These are phyloP conservation scores for Boletus sp. DNA, from an alignment of 768 basidiomycete genomes.

Conservation along the genomic window DNA sequence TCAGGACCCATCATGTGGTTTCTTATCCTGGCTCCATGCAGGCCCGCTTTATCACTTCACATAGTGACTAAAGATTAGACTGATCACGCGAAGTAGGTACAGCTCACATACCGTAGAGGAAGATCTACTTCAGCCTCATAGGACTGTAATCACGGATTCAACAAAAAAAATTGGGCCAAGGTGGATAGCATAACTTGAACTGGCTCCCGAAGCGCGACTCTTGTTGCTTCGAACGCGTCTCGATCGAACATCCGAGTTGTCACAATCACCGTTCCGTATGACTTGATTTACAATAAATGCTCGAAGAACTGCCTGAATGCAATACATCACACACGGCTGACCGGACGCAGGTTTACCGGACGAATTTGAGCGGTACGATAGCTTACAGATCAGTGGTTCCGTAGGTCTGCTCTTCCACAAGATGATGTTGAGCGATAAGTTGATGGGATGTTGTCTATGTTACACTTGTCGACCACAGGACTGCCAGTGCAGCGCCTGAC, in stretches of 20 bases:
- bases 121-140: too few species aligned
- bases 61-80: too few species aligned
- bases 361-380: background rate
- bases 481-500: background rate
- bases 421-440: too few species aligned
- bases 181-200: background rate
- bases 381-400: background rate
- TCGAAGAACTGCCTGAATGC: too few species aligned
- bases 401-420: background rate
- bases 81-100: too few species aligned
- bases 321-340: background rate
- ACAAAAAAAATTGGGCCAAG: too few species aligned
- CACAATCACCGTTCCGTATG: too few species aligned
- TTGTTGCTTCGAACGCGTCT: background rate
- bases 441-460: background rate
- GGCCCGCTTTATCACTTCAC: too few species aligned
- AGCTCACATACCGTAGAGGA: too few species aligned
- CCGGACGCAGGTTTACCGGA: background rate
- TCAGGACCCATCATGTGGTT: too few species aligned
- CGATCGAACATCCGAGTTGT: background rate
- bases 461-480: background rate
- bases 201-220: background rate
- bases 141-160: too few species aligned
- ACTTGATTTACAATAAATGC: background rate
- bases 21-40: too few species aligned